Conservation (phyloP, 257 asterid species). For the Buddleja alternifolia region DNA sequence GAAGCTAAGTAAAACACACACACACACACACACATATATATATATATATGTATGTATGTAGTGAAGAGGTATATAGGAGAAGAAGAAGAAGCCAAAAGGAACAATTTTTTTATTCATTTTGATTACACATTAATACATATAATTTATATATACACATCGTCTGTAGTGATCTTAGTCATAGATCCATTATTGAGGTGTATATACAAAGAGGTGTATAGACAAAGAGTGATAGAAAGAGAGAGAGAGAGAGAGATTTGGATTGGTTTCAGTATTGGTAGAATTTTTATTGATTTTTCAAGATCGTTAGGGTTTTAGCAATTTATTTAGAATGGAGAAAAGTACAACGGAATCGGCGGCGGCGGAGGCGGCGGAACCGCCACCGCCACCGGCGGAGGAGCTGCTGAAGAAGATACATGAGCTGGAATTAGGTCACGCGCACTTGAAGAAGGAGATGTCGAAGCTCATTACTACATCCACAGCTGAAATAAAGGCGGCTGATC, state of each 20-base stretch:
- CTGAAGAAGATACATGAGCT: slow-evolving; percentile 85
- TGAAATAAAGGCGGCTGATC: slow-evolving; percentile 37
- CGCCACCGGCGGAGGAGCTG: slow-evolving; percentile 76
- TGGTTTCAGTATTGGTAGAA: background rate
- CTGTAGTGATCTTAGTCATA: slow-evolving; percentile 6
- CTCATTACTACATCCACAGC: slow-evolving; percentile 49
- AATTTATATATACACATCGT: slow-evolving; percentile 12
- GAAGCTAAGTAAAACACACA: background rate
- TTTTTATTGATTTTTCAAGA: background rate
- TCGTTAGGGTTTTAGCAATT: slow-evolving; percentile 21
- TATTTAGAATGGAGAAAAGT: slow-evolving; percentile 45
- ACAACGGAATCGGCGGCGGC: slow-evolving; percentile 35
- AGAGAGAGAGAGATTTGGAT: background rate
- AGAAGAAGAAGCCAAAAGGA: slow-evolving; percentile 21
- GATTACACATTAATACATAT: slow-evolving; percentile 16
- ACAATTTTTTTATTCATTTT: background rate
- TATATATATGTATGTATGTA: too few relatives aligned
- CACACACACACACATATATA: too few relatives aligned
- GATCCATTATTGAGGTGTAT: slow-evolving; percentile 36
- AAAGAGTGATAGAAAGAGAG: background rate
- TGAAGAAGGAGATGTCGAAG: slow-evolving; percentile 80
- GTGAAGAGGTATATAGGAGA: too few relatives aligned
- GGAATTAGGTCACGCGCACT: slow-evolving; percentile 77
- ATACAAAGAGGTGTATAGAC: background rate
- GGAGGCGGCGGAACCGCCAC: slow-evolving; percentile 32